Conservation (phyloP, 1,284 basidiomycete genomes). For the Trichosporon ovoides region DNA sequence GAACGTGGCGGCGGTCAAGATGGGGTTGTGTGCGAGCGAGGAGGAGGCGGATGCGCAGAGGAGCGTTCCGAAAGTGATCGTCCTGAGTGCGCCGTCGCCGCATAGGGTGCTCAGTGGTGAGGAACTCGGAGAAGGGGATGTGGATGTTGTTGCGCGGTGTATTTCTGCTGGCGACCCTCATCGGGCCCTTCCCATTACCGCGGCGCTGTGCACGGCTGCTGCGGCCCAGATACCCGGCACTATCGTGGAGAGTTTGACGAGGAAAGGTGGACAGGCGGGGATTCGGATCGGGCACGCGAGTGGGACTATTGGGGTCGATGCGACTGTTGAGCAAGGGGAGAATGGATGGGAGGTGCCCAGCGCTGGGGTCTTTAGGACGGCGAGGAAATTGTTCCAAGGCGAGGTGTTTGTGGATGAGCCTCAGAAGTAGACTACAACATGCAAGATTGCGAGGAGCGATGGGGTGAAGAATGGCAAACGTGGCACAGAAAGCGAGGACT, state of each 20-base stretch:
- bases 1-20: slow-evolving; percentile 55
- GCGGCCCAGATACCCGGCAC: slow-evolving; percentile 57
- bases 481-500: no score
- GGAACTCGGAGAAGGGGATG: slow-evolving; percentile 34
- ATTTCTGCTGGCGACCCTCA: slow-evolving; percentile 68
- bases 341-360: slow-evolving; percentile 52
- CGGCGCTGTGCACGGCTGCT: slow-evolving; percentile 65
- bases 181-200: slow-evolving; percentile 67
- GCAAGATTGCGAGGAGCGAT: no score
- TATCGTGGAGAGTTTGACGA: slow-evolving; percentile 53
- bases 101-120: slow-evolving; percentile 22
- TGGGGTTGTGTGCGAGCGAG: slow-evolving; percentile 60
- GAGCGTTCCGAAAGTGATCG: slow-evolving; percentile 63
- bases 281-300: slow-evolving; percentile 60
- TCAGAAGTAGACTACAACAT: no score
- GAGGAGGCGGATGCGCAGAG: slow-evolving; percentile 50
- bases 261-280: slow-evolving; percentile 22
- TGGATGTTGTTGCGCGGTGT: slow-evolving; percentile 59
- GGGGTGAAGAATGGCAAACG: no score
- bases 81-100: slow-evolving; percentile 51
- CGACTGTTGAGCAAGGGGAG: slow-evolving; percentile 46
- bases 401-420: slow-evolving; percentile 54
- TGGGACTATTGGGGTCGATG: slow-evolving; percentile 62
- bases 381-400: slow-evolving; percentile 64
- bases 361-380: slow-evolving; percentile 62